Conservation (phyloP, 352 stramenopile species). For the Globisporangium heterothallicum region DNA sequence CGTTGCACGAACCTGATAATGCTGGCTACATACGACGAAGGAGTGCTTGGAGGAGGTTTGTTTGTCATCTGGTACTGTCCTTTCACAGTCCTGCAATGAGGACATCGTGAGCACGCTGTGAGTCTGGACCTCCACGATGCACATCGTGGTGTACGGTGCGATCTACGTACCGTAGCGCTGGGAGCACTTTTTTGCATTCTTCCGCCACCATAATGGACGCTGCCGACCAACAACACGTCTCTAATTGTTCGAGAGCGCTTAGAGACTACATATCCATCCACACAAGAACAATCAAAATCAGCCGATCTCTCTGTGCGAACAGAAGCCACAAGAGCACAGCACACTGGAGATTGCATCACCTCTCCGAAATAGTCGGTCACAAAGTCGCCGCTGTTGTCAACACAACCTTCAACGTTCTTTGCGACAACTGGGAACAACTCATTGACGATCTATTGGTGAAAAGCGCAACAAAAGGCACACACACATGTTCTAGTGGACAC, state of each 20-base stretch:
- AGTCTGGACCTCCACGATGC: too few relatives aligned
- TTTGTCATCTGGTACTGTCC: slow-evolving; percentile 89
- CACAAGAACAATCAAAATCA: neutral
- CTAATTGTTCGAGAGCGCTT: slow-evolving; percentile 29
- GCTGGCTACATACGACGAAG: slow-evolving; percentile 72
- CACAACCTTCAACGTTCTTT: slow-evolving; percentile 29
- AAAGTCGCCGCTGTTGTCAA: slow-evolving; percentile 39
- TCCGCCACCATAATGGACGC: slow-evolving; percentile 54
- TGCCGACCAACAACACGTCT: slow-evolving; percentile 59
- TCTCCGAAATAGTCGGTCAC: slow-evolving; percentile 46
- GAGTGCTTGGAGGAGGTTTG: slow-evolving; percentile 62
- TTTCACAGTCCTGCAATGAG: slow-evolving; percentile 61
- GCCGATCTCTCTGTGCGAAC: too few relatives aligned
- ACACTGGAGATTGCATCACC: neutral
- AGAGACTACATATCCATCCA: slow-evolving; percentile 26
- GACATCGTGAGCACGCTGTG: neutral
- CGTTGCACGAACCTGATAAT: slow-evolving; percentile 45
- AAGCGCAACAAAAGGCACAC: neutral
- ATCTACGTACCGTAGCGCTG: slow-evolving; percentile 63
- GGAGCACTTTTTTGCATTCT: slow-evolving; percentile 85
- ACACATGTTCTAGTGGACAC: neutral
- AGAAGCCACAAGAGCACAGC: too few relatives aligned
- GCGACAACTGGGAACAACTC: slow-evolving; percentile 37
- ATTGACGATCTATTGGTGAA: slow-evolving; percentile 42
- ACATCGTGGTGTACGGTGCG: too few relatives aligned